Evolutionary conservation across 83 land plant species (phyloP).

Genomic region (Picea abies): DNA sequence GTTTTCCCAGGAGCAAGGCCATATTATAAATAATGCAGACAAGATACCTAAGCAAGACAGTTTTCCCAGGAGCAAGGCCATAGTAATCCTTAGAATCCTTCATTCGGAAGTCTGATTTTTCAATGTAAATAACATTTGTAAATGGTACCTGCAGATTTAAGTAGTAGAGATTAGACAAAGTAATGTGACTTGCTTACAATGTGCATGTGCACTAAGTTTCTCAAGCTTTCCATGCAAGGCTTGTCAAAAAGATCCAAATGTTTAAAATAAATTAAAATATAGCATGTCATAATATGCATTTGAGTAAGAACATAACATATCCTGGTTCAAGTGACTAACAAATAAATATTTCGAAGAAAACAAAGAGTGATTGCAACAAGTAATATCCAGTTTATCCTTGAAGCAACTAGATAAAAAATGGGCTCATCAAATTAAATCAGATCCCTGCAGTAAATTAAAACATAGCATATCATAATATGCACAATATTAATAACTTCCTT

Average conservation of each 20-base stretch:
- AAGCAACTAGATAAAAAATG: too few relatives aligned
- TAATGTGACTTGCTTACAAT: background rate
- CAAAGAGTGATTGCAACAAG: too few relatives aligned
- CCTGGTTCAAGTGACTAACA: too few relatives aligned
- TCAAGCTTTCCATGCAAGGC: constrained; percentile 10
- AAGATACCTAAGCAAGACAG: constrained; percentile 79
- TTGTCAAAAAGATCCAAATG: background rate
- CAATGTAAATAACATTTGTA: constrained; percentile 86
- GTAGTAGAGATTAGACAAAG: background rate
- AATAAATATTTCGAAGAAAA: too few relatives aligned
- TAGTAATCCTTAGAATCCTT: constrained; percentile 97
- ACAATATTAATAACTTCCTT: too few relatives aligned
- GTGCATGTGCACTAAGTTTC: background rate
- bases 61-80: constrained; percentile 96
- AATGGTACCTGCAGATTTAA: constrained; percentile 73
- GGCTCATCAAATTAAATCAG: too few relatives aligned
- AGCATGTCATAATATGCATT: too few relatives aligned
- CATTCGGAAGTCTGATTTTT: constrained; percentile 84
- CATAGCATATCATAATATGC: too few relatives aligned
- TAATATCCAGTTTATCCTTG: too few relatives aligned
- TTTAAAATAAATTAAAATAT: background rate
- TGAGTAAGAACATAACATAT: too few relatives aligned
- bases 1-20: constrained; percentile 97
- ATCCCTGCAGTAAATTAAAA: too few relatives aligned
- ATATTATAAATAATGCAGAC: constrained; percentile 24